Base-by-base conservation (phyloP, 495 filamentous ascomycete species). In the Ramalina peruviana region DNA sequence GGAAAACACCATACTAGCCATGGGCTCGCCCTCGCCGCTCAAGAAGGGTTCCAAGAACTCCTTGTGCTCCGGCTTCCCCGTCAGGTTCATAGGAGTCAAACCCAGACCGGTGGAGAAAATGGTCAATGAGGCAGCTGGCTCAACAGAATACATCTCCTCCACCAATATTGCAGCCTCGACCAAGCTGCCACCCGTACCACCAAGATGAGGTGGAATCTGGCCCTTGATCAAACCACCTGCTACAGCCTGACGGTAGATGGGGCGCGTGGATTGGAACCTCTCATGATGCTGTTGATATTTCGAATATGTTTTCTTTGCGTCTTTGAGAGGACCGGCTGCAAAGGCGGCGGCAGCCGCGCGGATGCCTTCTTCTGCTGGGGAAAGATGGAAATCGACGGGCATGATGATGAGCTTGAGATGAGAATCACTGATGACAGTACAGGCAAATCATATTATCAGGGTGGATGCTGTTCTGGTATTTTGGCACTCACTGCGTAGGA, bases 51-150 rank as follows among this genome's bases (percentile, higher is more conserved):
- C 65, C 36, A 79, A 53, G 40, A 75, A 72, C 47, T 65, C 62
- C 17, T 62, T 55, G 43, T 71, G 57, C 52, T 68, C 64, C 0
- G 61, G 53, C 17, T 58, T 70, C 36, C 62, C 69, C 0, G 58
- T 64, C 12, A 75, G 44, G 43, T 69, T 66, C 21, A 78, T 45
- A 4, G 75, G 72, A 1, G 63, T 70, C 11, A 78, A 49, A 2
- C 75, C 74, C 11, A 76, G 56, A 0, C 69, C 70, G 3, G 70
- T 76, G 1, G 67, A 72, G 46, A 77, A 68, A 20, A 79, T 71
- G 2, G 73, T 75, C 17, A 76, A 53, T 4, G 68, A 60, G 0
- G 67, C 59, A 16, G 63, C 62, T 0, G 69, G 67, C 51, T 79
- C 74, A 16, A 73, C 65, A 5, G 65, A 54, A 50, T 71, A 76